These are phyloP conservation scores for Hanseniaspora nectarophila DNA, from an alignment of 805 yeast genomes.

Conservation along the genomic window DNA sequence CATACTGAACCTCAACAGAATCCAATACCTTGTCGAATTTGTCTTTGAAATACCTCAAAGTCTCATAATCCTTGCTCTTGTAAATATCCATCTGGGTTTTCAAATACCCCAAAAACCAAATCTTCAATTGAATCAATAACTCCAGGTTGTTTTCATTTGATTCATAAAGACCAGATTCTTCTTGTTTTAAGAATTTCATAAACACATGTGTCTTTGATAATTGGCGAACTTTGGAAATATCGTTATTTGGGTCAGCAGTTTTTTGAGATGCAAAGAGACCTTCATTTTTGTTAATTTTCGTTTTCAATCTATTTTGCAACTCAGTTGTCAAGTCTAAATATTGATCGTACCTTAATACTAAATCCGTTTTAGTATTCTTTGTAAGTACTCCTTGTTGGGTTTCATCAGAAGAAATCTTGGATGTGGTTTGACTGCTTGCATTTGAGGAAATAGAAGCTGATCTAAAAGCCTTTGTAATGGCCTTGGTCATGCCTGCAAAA, in stretches of 20 bases:
- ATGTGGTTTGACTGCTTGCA: not conserved
- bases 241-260: not conserved
- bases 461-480: slow-evolving; percentile 13
- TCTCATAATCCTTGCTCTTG: not conserved
- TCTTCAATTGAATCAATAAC: not conserved
- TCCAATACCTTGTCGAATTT: not conserved
- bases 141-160: not conserved
- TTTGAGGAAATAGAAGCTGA: slow-evolving; percentile 11
- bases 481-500: slow-evolving; percentile 12
- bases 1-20: not conserved
- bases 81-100: slow-evolving; percentile 1
- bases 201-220: slow-evolving; percentile 5
- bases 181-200: slow-evolving; percentile 7
- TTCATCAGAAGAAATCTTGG: not conserved
- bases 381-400: not conserved
- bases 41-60: not conserved
- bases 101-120: slow-evolving; percentile 1
- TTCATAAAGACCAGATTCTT: not conserved
- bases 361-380: not conserved
- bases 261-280: not conserved
- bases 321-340: not conserved
- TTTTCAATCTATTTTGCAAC: not conserved
- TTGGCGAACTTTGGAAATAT: slow-evolving; percentile 2
- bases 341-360: slow-evolving; percentile 1
- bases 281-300: not conserved